Conservation (phyloP, 257 asterid genomes). For the Fraxinus anomala region DNA sequence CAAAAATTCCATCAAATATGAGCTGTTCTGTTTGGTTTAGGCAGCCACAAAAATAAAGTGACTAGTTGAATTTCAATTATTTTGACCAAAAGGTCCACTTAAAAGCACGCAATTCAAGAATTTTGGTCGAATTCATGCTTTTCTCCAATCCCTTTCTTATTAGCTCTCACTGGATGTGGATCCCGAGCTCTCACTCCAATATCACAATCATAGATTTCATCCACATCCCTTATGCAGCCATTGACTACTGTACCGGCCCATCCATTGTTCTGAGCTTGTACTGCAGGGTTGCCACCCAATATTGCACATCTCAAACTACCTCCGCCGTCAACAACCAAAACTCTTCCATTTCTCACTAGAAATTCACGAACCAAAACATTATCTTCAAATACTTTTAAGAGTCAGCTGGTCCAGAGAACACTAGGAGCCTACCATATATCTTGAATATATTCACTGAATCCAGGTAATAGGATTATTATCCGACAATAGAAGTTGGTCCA, state of each 20-base stretch:
- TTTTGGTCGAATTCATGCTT: constrained; percentile 18
- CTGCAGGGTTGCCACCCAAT: constrained; percentile 56
- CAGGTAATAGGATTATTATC: too few relatives aligned
- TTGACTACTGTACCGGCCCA: constrained; percentile 53
- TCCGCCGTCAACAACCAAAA: constrained; percentile 58
- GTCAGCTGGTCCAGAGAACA: constrained; percentile 46
- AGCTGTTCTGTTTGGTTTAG: constrained; percentile 19
- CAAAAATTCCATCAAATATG: constrained; percentile 24
- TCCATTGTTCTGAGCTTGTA: constrained; percentile 59
- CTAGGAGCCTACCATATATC: constrained; percentile 48
- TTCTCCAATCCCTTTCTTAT: constrained; percentile 47
- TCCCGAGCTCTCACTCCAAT: constrained; percentile 54
- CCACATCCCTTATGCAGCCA: constrained; percentile 52
- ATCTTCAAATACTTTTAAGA: constrained; percentile 52
- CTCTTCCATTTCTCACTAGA: constrained; percentile 57
- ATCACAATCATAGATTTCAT: constrained; percentile 53
- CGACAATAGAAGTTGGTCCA: too few relatives aligned
- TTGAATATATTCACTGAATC: constrained; percentile 27
- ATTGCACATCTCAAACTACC: constrained; percentile 48
- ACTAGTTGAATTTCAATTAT: neutral
- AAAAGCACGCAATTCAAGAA: constrained; percentile 3
- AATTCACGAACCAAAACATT: constrained; percentile 50
- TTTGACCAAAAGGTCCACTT: constrained; percentile 2
- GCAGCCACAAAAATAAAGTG: neutral
- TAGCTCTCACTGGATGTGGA: constrained; percentile 49